Evolutionary conservation across 1,139 yeast species (phyloP), one percentile per base, ranked within the genome.

Genomic region (Protomyces inundatus): DNA sequence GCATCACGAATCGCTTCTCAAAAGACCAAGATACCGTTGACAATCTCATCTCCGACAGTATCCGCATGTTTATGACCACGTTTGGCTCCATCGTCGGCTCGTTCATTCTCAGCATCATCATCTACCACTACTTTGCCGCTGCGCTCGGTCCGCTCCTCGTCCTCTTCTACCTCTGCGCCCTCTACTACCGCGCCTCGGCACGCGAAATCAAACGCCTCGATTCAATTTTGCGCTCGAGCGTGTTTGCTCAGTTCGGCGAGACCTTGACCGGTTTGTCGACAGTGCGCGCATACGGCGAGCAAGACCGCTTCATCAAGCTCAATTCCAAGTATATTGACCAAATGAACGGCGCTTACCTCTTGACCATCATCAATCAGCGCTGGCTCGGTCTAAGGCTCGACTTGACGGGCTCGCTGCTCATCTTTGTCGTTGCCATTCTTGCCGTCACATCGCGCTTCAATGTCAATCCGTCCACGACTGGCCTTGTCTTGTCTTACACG

Each of bases 201-300:
- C 81, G 95, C 73, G 96, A 90, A 73, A 77, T 90, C 67, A 90
- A 90, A 74, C 83, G 97, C 70, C 76, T 90, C 70, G 96, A 90
- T 73, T 89, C 96, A 1, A 72, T 82, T 7, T 82, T 86, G 71
- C 80, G 96, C 71, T 88, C 96, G 0, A 80, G 81, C 66, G 90
- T 89, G 65, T 89, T 86, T 77, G 82, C 88, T 68, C 87, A 87
- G 70, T 86, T 88, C 72, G 85, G 85, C 69, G 97, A 90, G 73
- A 79, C 87, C 1, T 77, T 90, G 68, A 81, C 81, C 67, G 97
- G 97, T 40, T 77, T 85, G 79, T 77, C 80, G 12, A 86, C 90
- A 0, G 88, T 89, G 67, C 82, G 85, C 70, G 85, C 89, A 0
- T 89, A 84, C 72, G 73, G 76, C 1, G 76, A 77, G 9, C 73